These are phyloP conservation scores for Solanum dulcamara DNA, from an alignment of 257 asterid species.

Conservation along the genomic window DNA sequence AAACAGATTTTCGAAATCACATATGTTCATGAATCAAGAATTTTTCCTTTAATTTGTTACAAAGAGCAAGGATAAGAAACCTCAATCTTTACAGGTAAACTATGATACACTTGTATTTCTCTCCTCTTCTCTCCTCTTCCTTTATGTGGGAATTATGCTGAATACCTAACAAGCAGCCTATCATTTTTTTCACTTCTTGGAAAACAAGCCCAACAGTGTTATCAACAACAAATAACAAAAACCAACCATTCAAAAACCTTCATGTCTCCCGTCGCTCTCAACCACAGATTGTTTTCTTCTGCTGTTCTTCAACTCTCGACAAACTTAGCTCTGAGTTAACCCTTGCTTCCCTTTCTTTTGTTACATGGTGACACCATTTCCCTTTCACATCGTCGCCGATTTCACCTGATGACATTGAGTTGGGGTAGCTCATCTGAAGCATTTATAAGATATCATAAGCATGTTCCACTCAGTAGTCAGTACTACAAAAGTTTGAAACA, in stretches of 20 bases:
- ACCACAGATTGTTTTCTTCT: neutral
- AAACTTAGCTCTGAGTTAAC: neutral
- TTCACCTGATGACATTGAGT: neutral
- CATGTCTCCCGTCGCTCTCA: neutral
- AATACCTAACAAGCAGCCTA: neutral
- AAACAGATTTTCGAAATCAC: neutral
- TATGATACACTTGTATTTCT: constrained; percentile 3
- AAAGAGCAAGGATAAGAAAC: neutral
- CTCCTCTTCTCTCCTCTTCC: neutral
- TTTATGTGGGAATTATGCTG: neutral
- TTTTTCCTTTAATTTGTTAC: neutral
- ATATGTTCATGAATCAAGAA: neutral
- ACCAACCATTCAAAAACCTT: neutral
- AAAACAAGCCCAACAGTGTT: neutral
- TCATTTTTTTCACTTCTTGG: neutral
- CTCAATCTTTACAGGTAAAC: constrained; percentile 3
- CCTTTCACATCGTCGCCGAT: neutral
- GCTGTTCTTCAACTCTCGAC: neutral
- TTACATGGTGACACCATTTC: neutral
- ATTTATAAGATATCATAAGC: neutral
- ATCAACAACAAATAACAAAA: neutral
- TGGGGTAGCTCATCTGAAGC: neutral
- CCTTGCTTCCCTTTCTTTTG: neutral
- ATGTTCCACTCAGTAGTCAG: neutral
- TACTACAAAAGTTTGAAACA: neutral